Conservation (phyloP, 306 rosid genomes). For the Cucurbita maxima region DNA sequence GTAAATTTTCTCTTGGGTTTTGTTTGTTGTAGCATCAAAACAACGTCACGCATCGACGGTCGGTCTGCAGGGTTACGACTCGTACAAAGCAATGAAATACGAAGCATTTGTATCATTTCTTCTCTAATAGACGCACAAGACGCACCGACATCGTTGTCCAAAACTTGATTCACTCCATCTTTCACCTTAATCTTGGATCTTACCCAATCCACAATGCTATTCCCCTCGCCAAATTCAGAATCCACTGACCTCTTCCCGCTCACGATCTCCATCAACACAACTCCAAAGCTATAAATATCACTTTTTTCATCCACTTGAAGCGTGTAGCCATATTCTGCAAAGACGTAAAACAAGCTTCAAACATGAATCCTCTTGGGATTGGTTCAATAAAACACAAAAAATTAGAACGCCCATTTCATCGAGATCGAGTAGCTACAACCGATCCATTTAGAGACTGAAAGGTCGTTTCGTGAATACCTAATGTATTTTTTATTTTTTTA, state of each 20-base stretch:
- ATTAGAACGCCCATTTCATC: too few species aligned
- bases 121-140: constrained; percentile 45
- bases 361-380: too few species aligned
- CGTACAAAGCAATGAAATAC: constrained; percentile 73
- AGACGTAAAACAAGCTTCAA: neutral
- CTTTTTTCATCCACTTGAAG: constrained; percentile 94
- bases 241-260: constrained; percentile 53
- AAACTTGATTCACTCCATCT: constrained; percentile 33
- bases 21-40: constrained; percentile 73
- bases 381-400: too few species aligned
- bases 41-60: constrained; percentile 86
- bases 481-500: too few species aligned
- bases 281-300: constrained; percentile 79
- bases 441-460: too few species aligned
- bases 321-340: constrained; percentile 73
- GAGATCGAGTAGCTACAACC: too few species aligned
- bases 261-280: constrained; percentile 66
- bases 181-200: constrained; percentile 40
- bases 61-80: constrained; percentile 66
- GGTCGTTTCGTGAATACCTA: too few species aligned
- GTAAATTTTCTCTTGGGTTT: constrained; percentile 59
- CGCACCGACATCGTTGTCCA: constrained; percentile 62
- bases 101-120: constrained; percentile 83
- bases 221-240: constrained; percentile 73
- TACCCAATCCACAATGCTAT: constrained; percentile 84